Evolutionary conservation across 164 flowering plant genomes (phyloP).

Genomic region (Magnolia sinica): DNA sequence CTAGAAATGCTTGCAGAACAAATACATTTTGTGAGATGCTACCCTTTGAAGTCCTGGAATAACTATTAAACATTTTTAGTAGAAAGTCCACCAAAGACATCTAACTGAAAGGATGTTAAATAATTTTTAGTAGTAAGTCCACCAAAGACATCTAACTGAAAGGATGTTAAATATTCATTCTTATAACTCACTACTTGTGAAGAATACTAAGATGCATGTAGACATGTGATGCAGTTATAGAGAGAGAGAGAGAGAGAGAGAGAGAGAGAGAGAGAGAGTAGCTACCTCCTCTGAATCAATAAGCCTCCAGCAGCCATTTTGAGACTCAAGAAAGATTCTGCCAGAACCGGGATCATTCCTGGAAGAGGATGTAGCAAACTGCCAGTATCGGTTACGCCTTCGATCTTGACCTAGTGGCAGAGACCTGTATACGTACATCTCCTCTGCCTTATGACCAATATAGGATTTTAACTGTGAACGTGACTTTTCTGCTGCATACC

Average conservation of each 20-base stretch:
- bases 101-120: neutral
- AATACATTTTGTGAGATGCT: neutral
- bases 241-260: neutral
- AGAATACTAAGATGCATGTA: neutral
- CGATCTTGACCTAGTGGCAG: conserved; percentile 93
- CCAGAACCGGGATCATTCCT: conserved; percentile 80
- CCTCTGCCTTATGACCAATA: conserved; percentile 78
- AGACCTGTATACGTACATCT: conserved; percentile 78
- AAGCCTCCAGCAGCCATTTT: conserved; percentile 74
- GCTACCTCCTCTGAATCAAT: conserved; percentile 83
- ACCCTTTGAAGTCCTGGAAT: neutral
- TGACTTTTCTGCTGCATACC: conserved; percentile 54
- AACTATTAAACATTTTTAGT: neutral
- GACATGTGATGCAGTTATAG: neutral
- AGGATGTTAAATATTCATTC: neutral
- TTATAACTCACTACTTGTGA: neutral
- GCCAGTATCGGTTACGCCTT: conserved; percentile 88
- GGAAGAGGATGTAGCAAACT: conserved; percentile 67
- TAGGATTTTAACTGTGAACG: conserved; percentile 71
- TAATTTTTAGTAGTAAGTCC: neutral
- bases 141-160: neutral
- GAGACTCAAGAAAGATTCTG: conserved; percentile 75
- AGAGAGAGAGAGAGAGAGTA: neutral
- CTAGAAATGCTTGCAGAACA: neutral
- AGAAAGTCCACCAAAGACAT: neutral